Percentiles rank a stretch among this genome's conserved stretches.
Evolutionary conservation across 164 flowering plant species (phyloP).

Genomic region (Vitis amurensis): DNA sequence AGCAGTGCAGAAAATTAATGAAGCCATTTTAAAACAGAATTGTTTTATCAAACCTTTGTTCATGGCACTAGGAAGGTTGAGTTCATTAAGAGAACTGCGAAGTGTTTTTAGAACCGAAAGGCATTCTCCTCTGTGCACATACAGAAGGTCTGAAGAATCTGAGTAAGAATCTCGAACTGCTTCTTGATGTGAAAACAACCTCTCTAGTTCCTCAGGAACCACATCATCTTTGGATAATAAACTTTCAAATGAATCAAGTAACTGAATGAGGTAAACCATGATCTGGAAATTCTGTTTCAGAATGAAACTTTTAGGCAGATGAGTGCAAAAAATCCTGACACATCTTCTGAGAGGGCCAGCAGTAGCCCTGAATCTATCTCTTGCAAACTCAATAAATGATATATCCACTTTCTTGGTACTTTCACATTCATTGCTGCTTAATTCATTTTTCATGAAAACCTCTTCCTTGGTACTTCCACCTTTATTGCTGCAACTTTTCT

Average conservation of each 20-base stretch:
- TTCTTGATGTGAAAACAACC: slow-evolving; percentile 10
- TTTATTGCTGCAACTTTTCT: background rate
- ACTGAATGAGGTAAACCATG: background rate
- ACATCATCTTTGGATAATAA: slow-evolving; percentile 11
- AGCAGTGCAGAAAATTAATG: slow-evolving; percentile 48
- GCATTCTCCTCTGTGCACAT: slow-evolving; percentile 9
- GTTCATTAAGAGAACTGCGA: slow-evolving; percentile 1
- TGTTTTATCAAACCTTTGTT: slow-evolving; percentile 4
- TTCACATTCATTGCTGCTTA: too few relatives aligned
- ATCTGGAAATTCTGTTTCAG: background rate
- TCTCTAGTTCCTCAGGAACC: slow-evolving; percentile 9
- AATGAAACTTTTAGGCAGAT: slow-evolving; percentile 14
- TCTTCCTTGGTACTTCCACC: too few relatives aligned
- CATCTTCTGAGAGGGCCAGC: slow-evolving; percentile 6
- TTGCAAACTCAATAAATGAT: too few relatives aligned
- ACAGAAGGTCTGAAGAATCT: background rate
- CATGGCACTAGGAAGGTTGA: slow-evolving; percentile 3
- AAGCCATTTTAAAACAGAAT: slow-evolving; percentile 35
- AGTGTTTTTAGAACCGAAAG: slow-evolving; percentile 17
- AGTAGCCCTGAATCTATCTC: too few relatives aligned
- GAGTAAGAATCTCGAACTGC: background rate
- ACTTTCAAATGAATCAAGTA: slow-evolving; percentile 20
- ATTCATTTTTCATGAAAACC: too few relatives aligned
- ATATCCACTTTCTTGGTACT: too few relatives aligned
- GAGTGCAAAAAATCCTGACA: slow-evolving; percentile 16